These are phyloP conservation scores for Phytopythium sindhum DNA, from an alignment of 352 stramenopile species.

Conservation along the genomic window DNA sequence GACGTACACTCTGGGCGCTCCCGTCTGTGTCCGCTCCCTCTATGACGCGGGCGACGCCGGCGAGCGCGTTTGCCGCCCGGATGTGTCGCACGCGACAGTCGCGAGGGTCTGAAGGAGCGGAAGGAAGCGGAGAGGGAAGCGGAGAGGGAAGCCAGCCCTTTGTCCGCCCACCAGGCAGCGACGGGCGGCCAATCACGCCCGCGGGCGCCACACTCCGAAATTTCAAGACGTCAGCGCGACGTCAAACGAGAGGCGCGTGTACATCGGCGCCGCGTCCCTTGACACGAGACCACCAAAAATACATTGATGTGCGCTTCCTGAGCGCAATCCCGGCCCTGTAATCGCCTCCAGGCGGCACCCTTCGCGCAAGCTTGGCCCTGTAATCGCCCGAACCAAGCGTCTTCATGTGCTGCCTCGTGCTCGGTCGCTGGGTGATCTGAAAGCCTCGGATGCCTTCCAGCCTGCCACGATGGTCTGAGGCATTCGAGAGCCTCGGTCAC, in stretches of 20 bases:
- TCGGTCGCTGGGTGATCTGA: too few relatives aligned
- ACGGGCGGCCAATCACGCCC: background rate
- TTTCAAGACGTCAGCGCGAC: background rate
- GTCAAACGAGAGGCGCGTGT: background rate
- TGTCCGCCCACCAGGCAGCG: too few relatives aligned
- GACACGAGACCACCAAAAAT: slow-evolving; percentile 8
- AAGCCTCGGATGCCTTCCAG: background rate
- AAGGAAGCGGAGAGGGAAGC: background rate
- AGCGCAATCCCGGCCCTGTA: slow-evolving; percentile 6
- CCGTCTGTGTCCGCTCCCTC: background rate
- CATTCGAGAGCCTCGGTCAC: background rate
- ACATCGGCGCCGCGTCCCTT: background rate
- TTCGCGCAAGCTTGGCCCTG: slow-evolving; percentile 4
- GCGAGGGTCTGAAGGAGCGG: background rate
- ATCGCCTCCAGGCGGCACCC: background rate
- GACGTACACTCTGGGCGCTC: background rate
- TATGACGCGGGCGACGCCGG: background rate
- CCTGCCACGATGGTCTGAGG: background rate
- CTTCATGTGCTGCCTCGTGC: background rate
- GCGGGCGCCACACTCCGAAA: background rate
- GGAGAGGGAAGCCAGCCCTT: too few relatives aligned
- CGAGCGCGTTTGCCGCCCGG: background rate
- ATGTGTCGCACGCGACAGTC: background rate
- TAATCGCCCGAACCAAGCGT: too few relatives aligned
- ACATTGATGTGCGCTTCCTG: background rate